These are phyloP conservation scores for Colletotrichum ledebouriae DNA, from an alignment of 2,329 filamentous ascomycete genomes.

Conservation along the genomic window DNA sequence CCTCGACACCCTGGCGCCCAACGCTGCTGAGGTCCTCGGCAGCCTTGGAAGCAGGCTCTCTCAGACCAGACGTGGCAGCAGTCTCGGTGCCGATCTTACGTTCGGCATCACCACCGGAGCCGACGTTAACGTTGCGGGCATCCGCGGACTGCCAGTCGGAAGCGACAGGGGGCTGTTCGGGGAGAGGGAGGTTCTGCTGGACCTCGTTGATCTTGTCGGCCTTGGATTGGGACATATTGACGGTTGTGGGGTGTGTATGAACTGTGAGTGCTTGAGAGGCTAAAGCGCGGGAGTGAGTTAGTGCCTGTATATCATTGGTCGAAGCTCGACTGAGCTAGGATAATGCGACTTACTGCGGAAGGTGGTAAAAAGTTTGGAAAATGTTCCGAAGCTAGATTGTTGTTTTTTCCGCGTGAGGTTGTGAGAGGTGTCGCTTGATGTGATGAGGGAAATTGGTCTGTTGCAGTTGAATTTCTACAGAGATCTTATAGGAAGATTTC, in stretches of 20 bases:
- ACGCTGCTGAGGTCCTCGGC: conserved; percentile 70
- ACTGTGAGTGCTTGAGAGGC: neutral
- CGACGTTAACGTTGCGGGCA: conserved; percentile 76
- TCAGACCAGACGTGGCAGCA: conserved; percentile 65
- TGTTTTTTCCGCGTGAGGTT: neutral
- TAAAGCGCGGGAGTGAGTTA: conserved; percentile 19
- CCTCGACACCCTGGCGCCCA: conserved; percentile 74
- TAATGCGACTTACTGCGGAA: conserved; percentile 10
- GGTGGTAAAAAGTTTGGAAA: neutral
- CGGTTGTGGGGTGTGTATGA: neutral
- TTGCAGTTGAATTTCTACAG: neutral
- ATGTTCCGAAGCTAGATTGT: neutral
- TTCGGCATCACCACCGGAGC: conserved; percentile 67
- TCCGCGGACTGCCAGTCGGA: conserved; percentile 85
- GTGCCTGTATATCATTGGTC: conserved; percentile 6
- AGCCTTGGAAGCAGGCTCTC: conserved; percentile 70
- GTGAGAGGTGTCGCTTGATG: neutral
- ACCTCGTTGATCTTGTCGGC: conserved; percentile 75
- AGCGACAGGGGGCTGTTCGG: conserved; percentile 80
- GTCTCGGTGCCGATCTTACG: conserved; percentile 66
- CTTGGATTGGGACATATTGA: conserved; percentile 65
- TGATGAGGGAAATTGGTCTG: neutral
- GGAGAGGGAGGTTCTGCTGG: conserved; percentile 81
- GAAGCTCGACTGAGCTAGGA: neutral
- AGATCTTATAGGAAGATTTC: conserved; percentile 24